A percentile compares a stretch with the other conserved stretches of the same genome.
phyloP scores from a whole-genome alignment of 2,329 filamentous ascomycete species.

The Exophiala mesophila region DNA sequence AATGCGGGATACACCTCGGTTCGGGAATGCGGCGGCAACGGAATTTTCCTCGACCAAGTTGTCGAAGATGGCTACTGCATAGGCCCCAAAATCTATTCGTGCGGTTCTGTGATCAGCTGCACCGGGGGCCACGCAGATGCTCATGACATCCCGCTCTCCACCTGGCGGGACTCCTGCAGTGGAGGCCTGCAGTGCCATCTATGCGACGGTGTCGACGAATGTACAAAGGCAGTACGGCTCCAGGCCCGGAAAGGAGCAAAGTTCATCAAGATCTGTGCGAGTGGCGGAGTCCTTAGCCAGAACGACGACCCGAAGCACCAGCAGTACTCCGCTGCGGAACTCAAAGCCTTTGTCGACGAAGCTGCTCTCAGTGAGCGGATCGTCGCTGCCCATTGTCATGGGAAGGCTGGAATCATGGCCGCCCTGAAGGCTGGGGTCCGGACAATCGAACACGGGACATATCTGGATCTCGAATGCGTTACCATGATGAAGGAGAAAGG shows the following conservation, averaged over 20 bases:
- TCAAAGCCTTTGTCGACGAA: constrained; percentile 42
- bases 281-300: constrained; percentile 40
- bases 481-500: constrained; percentile 44
- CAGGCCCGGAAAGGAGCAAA: constrained; percentile 44
- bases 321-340: constrained; percentile 43
- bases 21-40: constrained; percentile 46
- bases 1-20: constrained; percentile 49
- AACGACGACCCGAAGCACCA: constrained; percentile 40
- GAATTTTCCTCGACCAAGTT: constrained; percentile 38
- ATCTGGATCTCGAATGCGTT: constrained; percentile 42
- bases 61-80: constrained; percentile 42
- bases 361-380: constrained; percentile 36
- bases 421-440: constrained; percentile 40
- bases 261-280: constrained; percentile 45
- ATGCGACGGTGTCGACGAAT: constrained; percentile 45
- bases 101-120: constrained; percentile 40
- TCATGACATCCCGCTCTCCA: constrained; percentile 43
- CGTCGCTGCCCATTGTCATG: constrained; percentile 43
- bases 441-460: constrained; percentile 47
- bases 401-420: constrained; percentile 45
- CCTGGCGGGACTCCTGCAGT: constrained; percentile 42
- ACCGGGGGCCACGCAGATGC: constrained; percentile 47
- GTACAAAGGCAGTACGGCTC: constrained; percentile 38
- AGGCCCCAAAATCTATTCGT: constrained; percentile 47
- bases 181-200: constrained; percentile 36